These are phyloP conservation scores for Mollisia scopiformis DNA, from an alignment of 2,329 filamentous ascomycete genomes.

Conservation along the genomic window DNA sequence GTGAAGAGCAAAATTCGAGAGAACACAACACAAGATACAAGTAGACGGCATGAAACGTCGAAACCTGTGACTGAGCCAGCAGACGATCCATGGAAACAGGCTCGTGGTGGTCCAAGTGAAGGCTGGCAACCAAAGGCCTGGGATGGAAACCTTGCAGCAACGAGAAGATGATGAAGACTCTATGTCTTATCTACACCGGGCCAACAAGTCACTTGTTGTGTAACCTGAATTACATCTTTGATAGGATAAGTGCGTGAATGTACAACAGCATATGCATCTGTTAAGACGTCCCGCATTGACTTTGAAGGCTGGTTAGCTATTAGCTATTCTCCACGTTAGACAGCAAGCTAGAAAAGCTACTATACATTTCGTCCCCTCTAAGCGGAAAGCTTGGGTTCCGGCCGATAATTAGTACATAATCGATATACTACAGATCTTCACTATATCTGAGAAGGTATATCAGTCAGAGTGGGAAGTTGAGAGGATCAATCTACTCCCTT, in stretches of 20 bases:
- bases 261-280: too few relatives aligned
- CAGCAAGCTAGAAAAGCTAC: too few relatives aligned
- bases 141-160: conserved; percentile 35
- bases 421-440: too few relatives aligned
- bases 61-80: background rate
- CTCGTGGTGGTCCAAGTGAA: conserved; percentile 60
- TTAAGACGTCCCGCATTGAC: too few relatives aligned
- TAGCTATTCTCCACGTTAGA: too few relatives aligned
- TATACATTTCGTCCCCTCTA: too few relatives aligned
- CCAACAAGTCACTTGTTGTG: background rate
- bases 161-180: conserved; percentile 6
- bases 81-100: conserved; percentile 60
- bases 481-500: too few relatives aligned
- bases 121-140: conserved; percentile 56
- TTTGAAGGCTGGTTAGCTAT: too few relatives aligned
- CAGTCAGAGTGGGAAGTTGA: too few relatives aligned
- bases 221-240: background rate
- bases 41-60: background rate
- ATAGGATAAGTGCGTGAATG: background rate
- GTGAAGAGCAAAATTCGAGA: background rate
- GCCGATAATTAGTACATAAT: too few relatives aligned
- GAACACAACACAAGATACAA: conserved; percentile 1
- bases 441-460: too few relatives aligned
- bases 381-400: too few relatives aligned
- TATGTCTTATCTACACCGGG: background rate